These are phyloP conservation scores for Macroventuria anomochaeta DNA, from an alignment of 2,329 filamentous ascomycete genomes.

Conservation along the genomic window DNA sequence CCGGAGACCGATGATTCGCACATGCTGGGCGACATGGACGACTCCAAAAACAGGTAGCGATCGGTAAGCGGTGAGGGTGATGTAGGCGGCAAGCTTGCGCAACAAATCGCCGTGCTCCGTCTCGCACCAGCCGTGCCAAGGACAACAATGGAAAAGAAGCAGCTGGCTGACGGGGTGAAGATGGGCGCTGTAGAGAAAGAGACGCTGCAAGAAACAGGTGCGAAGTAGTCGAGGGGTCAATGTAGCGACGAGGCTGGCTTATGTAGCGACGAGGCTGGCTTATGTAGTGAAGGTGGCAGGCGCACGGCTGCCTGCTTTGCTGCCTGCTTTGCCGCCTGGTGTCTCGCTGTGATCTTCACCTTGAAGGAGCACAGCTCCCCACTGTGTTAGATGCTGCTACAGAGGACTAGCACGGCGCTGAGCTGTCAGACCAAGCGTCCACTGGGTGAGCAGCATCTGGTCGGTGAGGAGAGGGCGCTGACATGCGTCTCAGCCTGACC, in stretches of 20 bases:
- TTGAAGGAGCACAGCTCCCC: background rate
- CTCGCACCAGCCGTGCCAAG: background rate
- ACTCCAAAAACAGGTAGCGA: background rate
- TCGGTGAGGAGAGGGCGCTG: slow-evolving; percentile 14
- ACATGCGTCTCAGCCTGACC: slow-evolving; percentile 5
- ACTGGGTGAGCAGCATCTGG: background rate
- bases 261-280: slow-evolving; percentile 1
- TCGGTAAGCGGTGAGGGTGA: background rate
- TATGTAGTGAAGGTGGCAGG: slow-evolving; percentile 10
- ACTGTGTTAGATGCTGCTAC: background rate
- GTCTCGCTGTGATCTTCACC: background rate
- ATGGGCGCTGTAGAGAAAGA: background rate
- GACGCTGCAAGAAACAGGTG: background rate
- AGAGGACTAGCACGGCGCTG: background rate
- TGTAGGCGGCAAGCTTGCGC: background rate
- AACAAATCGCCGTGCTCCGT: background rate
- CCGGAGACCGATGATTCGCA: background rate
- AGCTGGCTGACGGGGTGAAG: background rate
- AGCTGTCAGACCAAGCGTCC: background rate
- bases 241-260: slow-evolving; percentile 1
- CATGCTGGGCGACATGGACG: slow-evolving; percentile 1
- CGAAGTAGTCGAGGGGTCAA: background rate
- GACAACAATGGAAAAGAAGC: background rate
- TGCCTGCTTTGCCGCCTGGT: slow-evolving; percentile 14
- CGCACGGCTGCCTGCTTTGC: slow-evolving; percentile 13